Evolutionary conservation across 208 protist genomes (phyloP).

Genomic region (Acanthamoeba lenticulata): DNA sequence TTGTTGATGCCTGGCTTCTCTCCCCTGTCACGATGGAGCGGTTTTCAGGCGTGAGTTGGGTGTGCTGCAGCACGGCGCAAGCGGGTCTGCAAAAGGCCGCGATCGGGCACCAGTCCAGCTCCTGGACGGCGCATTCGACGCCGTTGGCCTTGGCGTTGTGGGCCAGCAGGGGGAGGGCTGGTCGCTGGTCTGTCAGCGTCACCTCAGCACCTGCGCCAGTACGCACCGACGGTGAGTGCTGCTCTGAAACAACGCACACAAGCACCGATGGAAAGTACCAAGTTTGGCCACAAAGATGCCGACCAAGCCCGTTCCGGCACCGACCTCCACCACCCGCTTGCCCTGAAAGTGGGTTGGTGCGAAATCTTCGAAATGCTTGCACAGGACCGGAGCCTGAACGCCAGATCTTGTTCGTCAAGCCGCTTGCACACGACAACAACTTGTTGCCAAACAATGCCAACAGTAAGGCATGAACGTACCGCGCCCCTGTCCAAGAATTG

Average conservation of each 20-base stretch:
- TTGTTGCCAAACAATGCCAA: not conserved
- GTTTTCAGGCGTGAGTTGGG: not conserved
- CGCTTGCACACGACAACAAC: not conserved
- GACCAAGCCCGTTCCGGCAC: not conserved
- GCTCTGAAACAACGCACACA: not conserved
- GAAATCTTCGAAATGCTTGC: slow-evolving; percentile 18
- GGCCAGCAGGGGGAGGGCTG: not conserved
- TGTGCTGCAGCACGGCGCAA: not conserved
- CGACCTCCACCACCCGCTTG: slow-evolving; percentile 6
- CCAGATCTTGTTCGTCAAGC: not conserved
- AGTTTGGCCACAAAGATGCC: slow-evolving; percentile 1
- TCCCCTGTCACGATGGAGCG: not conserved
- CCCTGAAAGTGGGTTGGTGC: not conserved
- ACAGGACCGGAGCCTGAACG: not conserved
- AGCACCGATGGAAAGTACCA: not conserved
- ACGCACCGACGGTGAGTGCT: not conserved
- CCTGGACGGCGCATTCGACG: slow-evolving; percentile 23
- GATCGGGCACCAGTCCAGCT: slow-evolving; percentile 40
- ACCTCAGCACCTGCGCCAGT: not conserved
- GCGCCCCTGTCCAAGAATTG: not conserved
- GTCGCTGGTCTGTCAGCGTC: slow-evolving; percentile 34
- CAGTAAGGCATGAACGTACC: not conserved
- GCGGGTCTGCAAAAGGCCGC: too few relatives aligned
- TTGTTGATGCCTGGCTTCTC: not conserved
- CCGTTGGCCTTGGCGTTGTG: slow-evolving; percentile 32